Evolutionary conservation across 345 rosid genomes (phyloP).

Genomic region (Arabidopsis arenosa): DNA sequence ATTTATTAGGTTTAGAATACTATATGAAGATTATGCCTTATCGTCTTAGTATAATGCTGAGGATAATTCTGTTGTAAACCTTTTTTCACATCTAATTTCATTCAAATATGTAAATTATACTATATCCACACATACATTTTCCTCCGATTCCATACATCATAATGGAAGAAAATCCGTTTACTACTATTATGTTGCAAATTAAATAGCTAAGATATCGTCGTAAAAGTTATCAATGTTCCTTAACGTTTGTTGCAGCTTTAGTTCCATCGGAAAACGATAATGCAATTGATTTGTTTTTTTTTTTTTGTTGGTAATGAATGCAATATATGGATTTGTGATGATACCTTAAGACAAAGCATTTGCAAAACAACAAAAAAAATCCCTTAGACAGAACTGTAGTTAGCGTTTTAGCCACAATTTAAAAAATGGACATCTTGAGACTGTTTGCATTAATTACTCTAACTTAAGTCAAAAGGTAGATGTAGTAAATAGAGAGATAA

Average conservation of each 20-base stretch:
- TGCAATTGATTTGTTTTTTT: no score
- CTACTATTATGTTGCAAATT: not conserved
- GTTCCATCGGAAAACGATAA: not conserved
- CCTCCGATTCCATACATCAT: not conserved
- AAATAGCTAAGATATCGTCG: not conserved
- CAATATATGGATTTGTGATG: no score
- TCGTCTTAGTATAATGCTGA: conserved; percentile 47
- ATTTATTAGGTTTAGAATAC: conserved; percentile 33
- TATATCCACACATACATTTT: conserved; percentile 13
- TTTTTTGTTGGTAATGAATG: no score
- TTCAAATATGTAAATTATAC: conserved; percentile 12
- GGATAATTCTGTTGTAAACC: conserved; percentile 43
- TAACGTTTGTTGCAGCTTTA: not conserved
- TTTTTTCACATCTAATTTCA: conserved; percentile 26
- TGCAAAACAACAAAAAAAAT: no score
- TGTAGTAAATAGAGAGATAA: not conserved
- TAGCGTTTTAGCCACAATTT: not conserved
- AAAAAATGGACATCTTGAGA: not conserved
- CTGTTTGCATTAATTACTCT: not conserved
- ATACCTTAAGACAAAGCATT: not conserved
- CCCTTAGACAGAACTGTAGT: not conserved
- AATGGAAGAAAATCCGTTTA: not conserved
- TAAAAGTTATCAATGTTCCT: not conserved
- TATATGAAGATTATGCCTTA: conserved; percentile 40
- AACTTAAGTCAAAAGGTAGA: no score